These are phyloP conservation scores for Ustilago cynodontis DNA, from an alignment of 1,284 basidiomycete species.

Conservation along the genomic window DNA sequence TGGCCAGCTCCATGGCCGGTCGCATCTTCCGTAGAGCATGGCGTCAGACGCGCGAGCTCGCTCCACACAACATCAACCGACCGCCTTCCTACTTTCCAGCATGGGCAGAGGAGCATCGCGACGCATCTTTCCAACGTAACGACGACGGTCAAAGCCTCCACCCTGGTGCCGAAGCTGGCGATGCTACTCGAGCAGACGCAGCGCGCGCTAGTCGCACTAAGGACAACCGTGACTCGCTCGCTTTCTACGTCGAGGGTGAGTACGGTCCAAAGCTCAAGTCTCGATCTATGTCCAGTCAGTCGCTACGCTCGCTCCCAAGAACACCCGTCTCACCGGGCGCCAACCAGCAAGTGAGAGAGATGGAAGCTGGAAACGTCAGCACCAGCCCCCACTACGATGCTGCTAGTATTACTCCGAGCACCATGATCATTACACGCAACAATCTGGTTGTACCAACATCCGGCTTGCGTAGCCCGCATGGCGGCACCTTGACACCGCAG, in stretches of 20 bases:
- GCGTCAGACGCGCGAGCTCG: slow-evolving; percentile 55
- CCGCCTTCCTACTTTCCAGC: slow-evolving; percentile 58
- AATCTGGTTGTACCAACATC: slow-evolving; percentile 14
- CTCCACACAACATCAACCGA: slow-evolving; percentile 45
- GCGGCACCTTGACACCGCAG: background rate
- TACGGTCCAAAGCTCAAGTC: slow-evolving; percentile 31
- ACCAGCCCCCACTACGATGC: background rate
- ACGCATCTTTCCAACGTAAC: slow-evolving; percentile 4
- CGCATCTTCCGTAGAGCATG: slow-evolving; percentile 60
- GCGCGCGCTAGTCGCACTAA: slow-evolving; percentile 5
- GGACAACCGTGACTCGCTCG: slow-evolving; percentile 33
- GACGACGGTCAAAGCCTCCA: slow-evolving; percentile 10
- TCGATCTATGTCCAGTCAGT: slow-evolving; percentile 25
- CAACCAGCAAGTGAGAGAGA: slow-evolving; percentile 33
- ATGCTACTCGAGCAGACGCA: slow-evolving; percentile 1
- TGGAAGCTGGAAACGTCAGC: slow-evolving; percentile 28
- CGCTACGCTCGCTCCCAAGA: slow-evolving; percentile 18
- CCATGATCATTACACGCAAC: slow-evolving; percentile 30
- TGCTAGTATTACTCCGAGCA: slow-evolving; percentile 16
- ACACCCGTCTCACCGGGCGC: slow-evolving; percentile 14
- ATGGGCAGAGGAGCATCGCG: slow-evolving; percentile 52
- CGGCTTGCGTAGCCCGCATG: background rate
- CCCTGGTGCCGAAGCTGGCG: slow-evolving; percentile 2
- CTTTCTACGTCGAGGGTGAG: slow-evolving; percentile 51
- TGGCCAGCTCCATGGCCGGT: slow-evolving; percentile 58